Evolutionary conservation across 257 asterid species (phyloP).

Genomic region (Solanum appendiculatum): DNA sequence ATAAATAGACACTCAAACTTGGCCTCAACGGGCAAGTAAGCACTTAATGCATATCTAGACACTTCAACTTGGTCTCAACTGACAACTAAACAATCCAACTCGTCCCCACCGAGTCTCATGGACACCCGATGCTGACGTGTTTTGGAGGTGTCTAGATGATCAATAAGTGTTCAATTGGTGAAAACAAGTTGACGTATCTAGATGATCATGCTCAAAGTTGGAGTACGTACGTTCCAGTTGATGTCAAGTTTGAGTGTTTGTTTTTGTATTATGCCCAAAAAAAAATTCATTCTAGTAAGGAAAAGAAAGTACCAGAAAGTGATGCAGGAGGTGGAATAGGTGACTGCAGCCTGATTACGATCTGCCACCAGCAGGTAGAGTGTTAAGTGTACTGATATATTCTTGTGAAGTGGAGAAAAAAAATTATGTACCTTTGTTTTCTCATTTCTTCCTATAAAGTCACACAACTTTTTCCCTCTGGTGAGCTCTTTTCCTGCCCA

Average conservation of each 20-base stretch:
- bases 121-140: background rate
- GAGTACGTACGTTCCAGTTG: background rate
- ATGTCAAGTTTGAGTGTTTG: background rate
- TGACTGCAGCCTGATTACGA: conserved; percentile 9
- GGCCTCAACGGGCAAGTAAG: background rate
- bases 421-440: conserved; percentile 16
- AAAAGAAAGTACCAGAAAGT: background rate
- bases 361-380: conserved; percentile 1
- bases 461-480: conserved; percentile 10
- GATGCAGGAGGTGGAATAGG: background rate
- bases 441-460: conserved; percentile 27
- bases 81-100: background rate
- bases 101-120: background rate
- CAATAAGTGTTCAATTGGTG: background rate
- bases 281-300: background rate
- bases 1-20: background rate
- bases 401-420: background rate
- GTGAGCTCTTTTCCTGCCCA: conserved; percentile 23
- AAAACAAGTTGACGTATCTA: background rate
- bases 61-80: background rate
- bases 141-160: background rate
- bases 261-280: background rate
- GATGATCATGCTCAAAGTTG: background rate
- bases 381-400: background rate
- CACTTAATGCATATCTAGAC: background rate